phyloP scores from a whole-genome alignment of 2,329 filamentous ascomycete species.

The Saccharata proteae region DNA sequence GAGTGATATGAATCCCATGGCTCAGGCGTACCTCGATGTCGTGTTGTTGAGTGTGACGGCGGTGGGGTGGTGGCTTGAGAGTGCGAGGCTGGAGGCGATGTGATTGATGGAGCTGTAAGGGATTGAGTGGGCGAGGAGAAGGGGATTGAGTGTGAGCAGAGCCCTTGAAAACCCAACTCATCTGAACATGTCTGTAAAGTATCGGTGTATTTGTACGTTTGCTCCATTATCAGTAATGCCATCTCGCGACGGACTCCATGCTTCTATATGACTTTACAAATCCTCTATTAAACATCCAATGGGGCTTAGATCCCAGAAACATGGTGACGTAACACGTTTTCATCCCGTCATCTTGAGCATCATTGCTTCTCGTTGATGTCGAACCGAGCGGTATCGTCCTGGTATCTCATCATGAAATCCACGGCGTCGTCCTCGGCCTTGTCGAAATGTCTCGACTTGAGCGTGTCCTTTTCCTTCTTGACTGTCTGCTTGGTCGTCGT shows the following conservation, averaged over 20 bases:
- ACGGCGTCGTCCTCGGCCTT: slow-evolving; percentile 7
- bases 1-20: background rate
- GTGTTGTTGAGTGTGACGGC: slow-evolving; percentile 1
- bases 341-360: too few relatives aligned
- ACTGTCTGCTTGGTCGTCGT: too few relatives aligned
- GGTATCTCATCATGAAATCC: slow-evolving; percentile 3
- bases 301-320: too few relatives aligned
- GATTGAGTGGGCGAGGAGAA: background rate
- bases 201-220: too few relatives aligned
- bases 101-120: background rate
- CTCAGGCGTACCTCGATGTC: slow-evolving; percentile 6
- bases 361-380: too few relatives aligned
- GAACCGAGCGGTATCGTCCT: background rate
- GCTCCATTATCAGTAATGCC: too few relatives aligned
- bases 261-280: too few relatives aligned
- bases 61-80: slow-evolving; percentile 6
- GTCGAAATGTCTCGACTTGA: slow-evolving; percentile 7
- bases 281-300: too few relatives aligned
- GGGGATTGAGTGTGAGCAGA: background rate
- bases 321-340: too few relatives aligned
- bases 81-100: slow-evolving; percentile 3
- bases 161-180: too few relatives aligned
- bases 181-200: too few relatives aligned
- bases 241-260: too few relatives aligned
- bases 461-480: slow-evolving; percentile 8